Base-by-base conservation (phyloP, 805 yeast genomes). In the Maudiozyma turicensis region DNA sequence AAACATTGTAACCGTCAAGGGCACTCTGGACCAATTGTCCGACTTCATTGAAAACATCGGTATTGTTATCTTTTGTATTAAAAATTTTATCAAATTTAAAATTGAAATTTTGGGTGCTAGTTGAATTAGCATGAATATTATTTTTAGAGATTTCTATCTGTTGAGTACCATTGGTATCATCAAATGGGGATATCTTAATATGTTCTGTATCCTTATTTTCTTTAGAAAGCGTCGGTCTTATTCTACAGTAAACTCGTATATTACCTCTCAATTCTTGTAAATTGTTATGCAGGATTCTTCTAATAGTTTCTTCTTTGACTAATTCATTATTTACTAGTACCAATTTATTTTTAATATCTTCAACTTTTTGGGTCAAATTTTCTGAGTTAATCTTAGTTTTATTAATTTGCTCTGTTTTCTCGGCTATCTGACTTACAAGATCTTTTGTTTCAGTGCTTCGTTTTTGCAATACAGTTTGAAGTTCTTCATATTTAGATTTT, bases 261-360 rank as follows among this genome's bases (percentile, higher is more conserved):
- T 88, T 93, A 1, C 99, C 98, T 64, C 89, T 86, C 38, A 91
- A 64, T 51, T 87, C 95, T 64, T 89, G 96, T 6, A 91, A 69
- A 52, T 72, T 73, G 59, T 86, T 82, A 59, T 88, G 96, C 1
- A 86, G 63, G 11, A 67, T 58, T 8, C 96, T 70, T 52, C 96
- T 53, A 37, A 70, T 59, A 0, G 70, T 64, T 55, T 85, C 91
- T 51, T 77, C 80, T 20, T 65, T 62, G 0, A 73, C 60, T 8
- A 82, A 62, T 33, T 67, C 61, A 8, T 65, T 63, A 32, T 69
- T 69, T 10, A 71, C 62, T 11, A 54, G 58, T 3, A 56, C 54
- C 10, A 67, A 58, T 13, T 67, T 65, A 7, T 53, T 48, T 26
- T 57, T 54, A 6, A 75, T 72, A 40, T 54, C 55, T 7, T 57